Percentiles rank a stretch among this genome's conserved stretches.
phyloP scores from a whole-genome alignment of 495 filamentous ascomycete species.

The Cladorrhinum samala region DNA sequence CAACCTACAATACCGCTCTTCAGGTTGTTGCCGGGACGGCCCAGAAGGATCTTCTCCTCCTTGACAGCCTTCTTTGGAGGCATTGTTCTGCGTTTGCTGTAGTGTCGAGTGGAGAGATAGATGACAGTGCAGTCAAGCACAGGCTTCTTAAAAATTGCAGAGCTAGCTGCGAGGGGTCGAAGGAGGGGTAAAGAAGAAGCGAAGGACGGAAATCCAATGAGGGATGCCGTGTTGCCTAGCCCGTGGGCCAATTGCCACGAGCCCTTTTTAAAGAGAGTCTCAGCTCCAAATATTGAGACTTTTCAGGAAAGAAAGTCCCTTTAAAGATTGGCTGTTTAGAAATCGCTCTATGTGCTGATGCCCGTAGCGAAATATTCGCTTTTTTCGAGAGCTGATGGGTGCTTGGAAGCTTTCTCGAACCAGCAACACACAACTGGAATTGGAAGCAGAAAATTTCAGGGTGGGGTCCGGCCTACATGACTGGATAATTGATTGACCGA shows the following conservation, averaged over 20 bases:
- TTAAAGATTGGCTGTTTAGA: background rate
- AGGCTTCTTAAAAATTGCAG: constrained; percentile 41
- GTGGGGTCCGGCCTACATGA: background rate
- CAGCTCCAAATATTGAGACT: background rate
- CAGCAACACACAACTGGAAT: background rate
- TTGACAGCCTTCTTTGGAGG: constrained; percentile 70
- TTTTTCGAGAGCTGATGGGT: background rate
- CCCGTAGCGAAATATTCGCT: too few species aligned
- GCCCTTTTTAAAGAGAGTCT: constrained; percentile 4
- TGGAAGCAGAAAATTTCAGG: background rate
- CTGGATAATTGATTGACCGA: constrained; percentile 7
- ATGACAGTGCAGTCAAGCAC: constrained; percentile 42
- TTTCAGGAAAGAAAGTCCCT: background rate
- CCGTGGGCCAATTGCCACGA: constrained; percentile 23
- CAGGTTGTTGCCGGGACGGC: constrained; percentile 94
- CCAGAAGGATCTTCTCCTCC: constrained; percentile 76
- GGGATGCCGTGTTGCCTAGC: constrained; percentile 42
- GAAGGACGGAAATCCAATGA: constrained; percentile 43
- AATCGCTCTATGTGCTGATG: too few species aligned
- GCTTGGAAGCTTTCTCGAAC: background rate
- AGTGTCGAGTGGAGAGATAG: constrained; percentile 42
- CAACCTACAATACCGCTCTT: constrained; percentile 98
- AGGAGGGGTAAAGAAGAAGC: constrained; percentile 48
- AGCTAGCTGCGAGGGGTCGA: constrained; percentile 56
- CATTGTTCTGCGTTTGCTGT: constrained; percentile 58